Base-by-base conservation (phyloP, 441 rosid genomes). In the Capsella rubella region DNA sequence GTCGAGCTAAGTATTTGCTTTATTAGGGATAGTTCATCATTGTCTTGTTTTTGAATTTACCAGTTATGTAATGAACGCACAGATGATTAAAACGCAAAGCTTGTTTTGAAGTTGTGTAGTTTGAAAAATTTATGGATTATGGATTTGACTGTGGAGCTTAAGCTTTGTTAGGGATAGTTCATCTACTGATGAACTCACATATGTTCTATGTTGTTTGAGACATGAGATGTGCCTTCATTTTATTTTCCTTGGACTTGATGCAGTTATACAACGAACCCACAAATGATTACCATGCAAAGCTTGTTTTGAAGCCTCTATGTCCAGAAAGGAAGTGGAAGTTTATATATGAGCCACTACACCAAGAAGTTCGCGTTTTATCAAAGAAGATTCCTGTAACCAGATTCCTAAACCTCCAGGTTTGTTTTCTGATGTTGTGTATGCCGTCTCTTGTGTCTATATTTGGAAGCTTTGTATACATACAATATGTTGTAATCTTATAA, bases 361-460 rank as follows among this genome's bases (percentile, higher is more conserved):
- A 92, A 67, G 95, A 95, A 55, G 81, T 92, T 29, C 86, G 85
- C 10, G 68, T 95, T 80, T 76, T 84, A 51, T 92, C 98, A 0
- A 92, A 89, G 83, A 95, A 92, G 87, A 92, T 95, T 56, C 96
- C 97, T 5, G 71, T 95, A 59, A 95, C 96, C 68, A 86, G 83
- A 73, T 95, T 88, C 80, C 84, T 95, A 52, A 87, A 81, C 84
- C 96, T 90, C 46, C 99, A 95, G 97, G 98, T 92, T 52, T 40
- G 18, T 1, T 72, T 21, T 21, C 25, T 21, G 31, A n/a, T 35
- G 5, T 25, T 18, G 5, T 52, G n/a, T 34, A 13, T 77, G 68
- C 4, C 45, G 60, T 66, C 69, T 51, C 15, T 31, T 45, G 4
- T 32, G 45, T 47, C 60, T 10, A 13, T 21, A 39, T 71, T 58